Base-by-base conservation (phyloP, 75 land plant species). In the Adiantum capillusveneris region DNA sequence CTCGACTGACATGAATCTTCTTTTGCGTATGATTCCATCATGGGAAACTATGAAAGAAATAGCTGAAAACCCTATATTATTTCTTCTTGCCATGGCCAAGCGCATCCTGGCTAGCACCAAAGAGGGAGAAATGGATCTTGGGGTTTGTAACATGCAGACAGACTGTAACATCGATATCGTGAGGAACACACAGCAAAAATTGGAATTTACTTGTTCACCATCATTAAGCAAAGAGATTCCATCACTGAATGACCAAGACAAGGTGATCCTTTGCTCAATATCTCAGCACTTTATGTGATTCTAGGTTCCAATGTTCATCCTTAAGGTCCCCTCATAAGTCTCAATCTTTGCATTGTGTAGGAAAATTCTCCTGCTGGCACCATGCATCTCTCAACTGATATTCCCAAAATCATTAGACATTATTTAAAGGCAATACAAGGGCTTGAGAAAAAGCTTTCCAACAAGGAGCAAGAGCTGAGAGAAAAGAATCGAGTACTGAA, bases 1-100 rank as follows among this genome's bases (percentile, higher is more conserved):
- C 21, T 36, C 50, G 39, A 58, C 57, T 11, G 68, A 72, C 27
- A 72, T 72, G 75, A 59, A 39, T 25, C 48, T 44, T 16, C 56
- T 72, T 11, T 20, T 65, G 25, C 75, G 65, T 58, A 65, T 53
- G 31, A 42, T 72, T n/a, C 75, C 75, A 6, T 69, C 68, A 14
- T 72, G 75, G 75, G 68, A 72, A 29, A 59, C 55, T 24, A 17
- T 19, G 14, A 65, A 59, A 31, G 75, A 65, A 27, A 42, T 72
- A 18, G 45, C 45, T n/a, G 21, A 36, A 13, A 31, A 20, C 7
- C 62, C 55, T 21, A 65, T 57, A 42, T 17, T 58, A 24, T 60
- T 58, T 45, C 44, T 72, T 41, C 29, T 53, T 3, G 63, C 50
- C 6, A 72, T 65, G 75, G 53, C 60, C 39, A 72, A 72, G 44